Evolutionary conservation across 345 rosid genomes (phyloP), one percentile per base, ranked within the genome.

Genomic region (Populus simonii): DNA sequence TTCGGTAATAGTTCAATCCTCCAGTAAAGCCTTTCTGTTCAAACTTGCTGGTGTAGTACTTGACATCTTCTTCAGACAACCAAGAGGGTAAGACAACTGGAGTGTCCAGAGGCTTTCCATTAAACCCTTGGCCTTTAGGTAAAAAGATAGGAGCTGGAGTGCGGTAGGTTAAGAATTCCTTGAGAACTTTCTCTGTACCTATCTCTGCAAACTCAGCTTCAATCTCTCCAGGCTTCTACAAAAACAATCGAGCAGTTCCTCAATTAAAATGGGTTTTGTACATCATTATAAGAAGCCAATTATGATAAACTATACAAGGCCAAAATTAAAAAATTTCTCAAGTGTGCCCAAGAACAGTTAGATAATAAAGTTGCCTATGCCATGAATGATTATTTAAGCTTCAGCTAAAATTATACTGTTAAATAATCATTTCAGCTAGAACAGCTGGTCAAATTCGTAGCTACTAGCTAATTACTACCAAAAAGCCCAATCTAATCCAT

Each of bases 11-110:
- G 73, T 81, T 81, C 76, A 81, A 35, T 47, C 80, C 84, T 16
- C 84, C 84, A 5, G 78, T 68, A 38, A 81, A 81, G 65, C 80
- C 80, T n/a, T 7, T 81, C 71, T 77, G 69, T 70, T 81, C 80
- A 73, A 73, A 81, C 68, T 81, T 61, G 38, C 20, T 38, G 67
- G 49, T n/a, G 71, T 77, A 81, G 61, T 77, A 81, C 71, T 77
- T 66, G 13, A 68, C 57, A 67, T 81, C 84, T 77, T 81, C 84
- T 78, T 81, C 84, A 39, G 81, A 55, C 75, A 81, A 74, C 80
- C 80, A 81, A 57, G 71, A n/a, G 10, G 84, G 84, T 66, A 77
- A 61, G 4, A 45, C 74, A 77, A 81, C 31, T 18, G 80, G 78
- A 47, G 13, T 15, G 29, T 77, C 80, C 39, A 57, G 57, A 9